Evolutionary conservation across 1,284 basidiomycete genomes (phyloP), one percentile per base, ranked within the genome.

Genomic region (Apiotrichum brassicae): DNA sequence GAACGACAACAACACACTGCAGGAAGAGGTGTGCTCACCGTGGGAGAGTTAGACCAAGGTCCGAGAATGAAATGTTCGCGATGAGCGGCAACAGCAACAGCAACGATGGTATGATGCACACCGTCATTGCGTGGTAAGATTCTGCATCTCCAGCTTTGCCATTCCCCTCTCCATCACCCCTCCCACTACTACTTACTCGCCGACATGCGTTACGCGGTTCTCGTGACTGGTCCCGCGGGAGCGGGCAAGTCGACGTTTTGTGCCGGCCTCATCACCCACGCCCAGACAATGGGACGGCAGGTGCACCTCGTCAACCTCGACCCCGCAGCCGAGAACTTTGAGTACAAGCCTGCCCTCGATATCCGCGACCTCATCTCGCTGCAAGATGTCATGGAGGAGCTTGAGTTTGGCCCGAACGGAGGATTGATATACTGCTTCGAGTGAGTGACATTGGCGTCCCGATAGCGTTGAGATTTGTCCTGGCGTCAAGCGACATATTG

Each of bases 381-480:
- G 42, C 84, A 95, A 56, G 95, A 99, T 75, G 92, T 95, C 43
- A 98, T 98, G 95, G 81, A 79, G 41, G 95, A 98, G 75, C 80
- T 97, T 60, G 85, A 85, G 37, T 89, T 95, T 70, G 95, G 95
- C 0, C 95, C 95, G 0, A 99, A 99, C 64, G 95, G 95, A 5
- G 95, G 92, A 0, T 77, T 99, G 46, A 83, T 99, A 53, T 97
- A 97, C 71, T 98, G 95, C 75, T 98, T 99, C 73, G 95, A 99
- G 92, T 97, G 79, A 84, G 87, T 84, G n/a, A 23, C 18, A 6
- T 3, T 3, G 19, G 30, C 24, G 4, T 8, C 42, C 7, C 22
- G 26, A 9, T 11, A 24, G 24, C 43, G 36, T 41, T 12, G 52
- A 30, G 28, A 14, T 9, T 30, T 8, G 28, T 8, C 28, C 8